These are phyloP conservation scores for Serendipita indica DNA, from an alignment of 768 basidiomycete species.

Conservation along the genomic window DNA sequence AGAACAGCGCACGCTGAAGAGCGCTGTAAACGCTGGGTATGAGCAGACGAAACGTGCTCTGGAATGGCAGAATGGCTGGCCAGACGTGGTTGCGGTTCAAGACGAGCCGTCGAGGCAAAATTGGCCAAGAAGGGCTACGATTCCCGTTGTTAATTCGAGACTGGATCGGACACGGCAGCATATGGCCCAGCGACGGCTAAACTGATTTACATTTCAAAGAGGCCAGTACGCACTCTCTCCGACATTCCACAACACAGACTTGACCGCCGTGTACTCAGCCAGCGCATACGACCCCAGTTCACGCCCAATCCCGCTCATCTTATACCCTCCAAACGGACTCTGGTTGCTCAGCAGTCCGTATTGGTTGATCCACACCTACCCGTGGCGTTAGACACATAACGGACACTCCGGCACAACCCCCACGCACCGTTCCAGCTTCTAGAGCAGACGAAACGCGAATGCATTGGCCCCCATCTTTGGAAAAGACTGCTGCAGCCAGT, in stretches of 20 bases:
- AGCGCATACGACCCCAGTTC: slow-evolving; percentile 78
- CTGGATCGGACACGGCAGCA: no score
- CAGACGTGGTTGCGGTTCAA: no score
- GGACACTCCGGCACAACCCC: background rate
- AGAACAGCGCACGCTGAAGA: no score
- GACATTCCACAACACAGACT: slow-evolving; percentile 78
- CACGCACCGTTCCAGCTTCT: slow-evolving; percentile 27
- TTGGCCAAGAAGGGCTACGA: no score
- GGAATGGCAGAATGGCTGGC: no score
- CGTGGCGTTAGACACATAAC: background rate
- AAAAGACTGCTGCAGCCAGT: slow-evolving; percentile 77
- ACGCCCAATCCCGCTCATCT: slow-evolving; percentile 80
- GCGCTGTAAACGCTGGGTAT: no score
- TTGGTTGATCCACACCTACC: slow-evolving; percentile 82
- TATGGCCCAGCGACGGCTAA: background rate
- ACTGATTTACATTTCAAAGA: no score
- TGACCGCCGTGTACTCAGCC: slow-evolving; percentile 70
- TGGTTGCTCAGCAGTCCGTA: slow-evolving; percentile 75
- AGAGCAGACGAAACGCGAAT: slow-evolving; percentile 22
- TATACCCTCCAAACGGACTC: slow-evolving; percentile 91
- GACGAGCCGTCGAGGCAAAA: no score
- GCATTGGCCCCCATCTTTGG: slow-evolving; percentile 30
- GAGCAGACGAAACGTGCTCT: no score
- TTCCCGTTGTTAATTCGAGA: no score
- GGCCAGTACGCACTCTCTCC: slow-evolving; percentile 37